phyloP scores from a whole-genome alignment of 371 early-diverging fungal genomes.

The Synchytrium microbalum region DNA sequence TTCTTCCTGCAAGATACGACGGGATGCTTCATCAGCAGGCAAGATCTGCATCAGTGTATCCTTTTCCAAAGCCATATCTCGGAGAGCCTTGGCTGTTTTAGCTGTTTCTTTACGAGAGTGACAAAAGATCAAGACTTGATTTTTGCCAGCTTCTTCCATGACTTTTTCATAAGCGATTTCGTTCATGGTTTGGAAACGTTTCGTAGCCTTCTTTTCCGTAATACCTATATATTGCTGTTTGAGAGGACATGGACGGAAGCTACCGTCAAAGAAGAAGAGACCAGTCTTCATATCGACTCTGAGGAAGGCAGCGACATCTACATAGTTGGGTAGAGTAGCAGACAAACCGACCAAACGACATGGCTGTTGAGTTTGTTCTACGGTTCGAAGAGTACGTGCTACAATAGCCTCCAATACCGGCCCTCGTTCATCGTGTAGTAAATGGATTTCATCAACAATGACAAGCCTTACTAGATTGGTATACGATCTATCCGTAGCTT shows the following conservation, averaged over 20 bases:
- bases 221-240: conserved; percentile 92
- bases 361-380: conserved; percentile 82
- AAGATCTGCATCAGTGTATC: conserved; percentile 75
- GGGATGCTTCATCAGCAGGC: conserved; percentile 64
- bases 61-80: conserved; percentile 84
- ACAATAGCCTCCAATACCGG: conserved; percentile 97
- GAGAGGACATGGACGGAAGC: conserved; percentile 91
- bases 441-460: conserved; percentile 99
- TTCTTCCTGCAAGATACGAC: conserved; percentile 77
- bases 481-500: conserved; percentile 87
- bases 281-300: conserved; percentile 75
- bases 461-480: conserved; percentile 86
- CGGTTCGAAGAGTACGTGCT: conserved; percentile 79
- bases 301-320: conserved; percentile 94
- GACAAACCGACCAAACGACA: conserved; percentile 95
- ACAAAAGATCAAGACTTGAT: conserved; percentile 96
- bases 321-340: conserved; percentile 99
- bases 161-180: conserved; percentile 90
- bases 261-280: conserved; percentile 89
- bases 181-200: conserved; percentile 91
- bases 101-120: conserved; percentile 97
- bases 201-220: conserved; percentile 90
- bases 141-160: conserved; percentile 77
- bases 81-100: conserved; percentile 81
- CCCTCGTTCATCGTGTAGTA: conserved; percentile 98